Evolutionary conservation across 2,329 filamentous ascomycete genomes (phyloP).

Genomic region (Sclerotinia trifoliorum): DNA sequence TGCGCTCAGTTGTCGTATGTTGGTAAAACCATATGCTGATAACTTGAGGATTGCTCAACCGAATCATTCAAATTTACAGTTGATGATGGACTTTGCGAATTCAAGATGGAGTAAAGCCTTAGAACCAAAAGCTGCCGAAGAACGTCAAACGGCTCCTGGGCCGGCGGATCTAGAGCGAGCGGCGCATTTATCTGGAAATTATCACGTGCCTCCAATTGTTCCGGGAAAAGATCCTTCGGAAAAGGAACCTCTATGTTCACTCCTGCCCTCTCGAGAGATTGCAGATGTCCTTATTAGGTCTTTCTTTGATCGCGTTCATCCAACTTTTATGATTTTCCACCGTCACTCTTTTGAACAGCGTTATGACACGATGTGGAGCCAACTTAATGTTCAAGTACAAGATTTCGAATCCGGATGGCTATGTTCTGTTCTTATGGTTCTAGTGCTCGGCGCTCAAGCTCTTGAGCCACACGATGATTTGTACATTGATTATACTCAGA

Average conservation of each 20-base stretch:
- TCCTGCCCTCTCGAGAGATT: constrained; percentile 41
- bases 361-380: constrained; percentile 43
- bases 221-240: constrained; percentile 23
- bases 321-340: constrained; percentile 44
- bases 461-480: constrained; percentile 38
- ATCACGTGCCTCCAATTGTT: constrained; percentile 9
- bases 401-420: constrained; percentile 45
- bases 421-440: constrained; percentile 42
- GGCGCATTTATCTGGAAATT: not conserved
- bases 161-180: constrained; percentile 19
- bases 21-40: constrained; percentile 38
- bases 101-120: constrained; percentile 38
- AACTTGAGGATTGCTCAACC: constrained; percentile 30
- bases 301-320: constrained; percentile 45
- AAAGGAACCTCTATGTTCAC: constrained; percentile 30
- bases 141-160: constrained; percentile 25
- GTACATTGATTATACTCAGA: constrained; percentile 40
- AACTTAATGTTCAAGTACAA: constrained; percentile 33
- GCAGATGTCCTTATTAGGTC: constrained; percentile 43
- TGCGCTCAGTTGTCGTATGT: constrained; percentile 35
- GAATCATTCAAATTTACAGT: constrained; percentile 33
- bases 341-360: constrained; percentile 43
- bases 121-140: constrained; percentile 34
- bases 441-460: constrained; percentile 43
- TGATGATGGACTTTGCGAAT: constrained; percentile 35